Percentiles rank a stretch among this genome's conserved stretches.
These are phyloP conservation scores for Phytophthora tentaculata DNA, from an alignment of 352 stramenopile genomes.

Conservation along the genomic window DNA sequence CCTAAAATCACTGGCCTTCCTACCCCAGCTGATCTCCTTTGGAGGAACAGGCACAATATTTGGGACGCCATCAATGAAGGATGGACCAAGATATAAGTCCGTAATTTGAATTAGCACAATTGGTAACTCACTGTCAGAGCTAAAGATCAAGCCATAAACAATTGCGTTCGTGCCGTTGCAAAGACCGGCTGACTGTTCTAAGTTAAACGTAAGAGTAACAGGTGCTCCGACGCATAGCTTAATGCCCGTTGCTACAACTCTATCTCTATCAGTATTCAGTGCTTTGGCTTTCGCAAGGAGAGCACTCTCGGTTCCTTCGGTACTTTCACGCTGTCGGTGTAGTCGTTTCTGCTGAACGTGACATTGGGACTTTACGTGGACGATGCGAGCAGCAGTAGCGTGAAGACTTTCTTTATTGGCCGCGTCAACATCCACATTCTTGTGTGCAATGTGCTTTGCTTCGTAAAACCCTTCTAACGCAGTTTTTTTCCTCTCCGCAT, in stretches of 20 bases:
- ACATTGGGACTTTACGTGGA: neutral
- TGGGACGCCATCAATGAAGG: too few relatives aligned
- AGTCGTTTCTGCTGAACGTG: neutral
- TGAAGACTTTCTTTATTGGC: neutral
- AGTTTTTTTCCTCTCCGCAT: neutral
- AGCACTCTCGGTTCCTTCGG: neutral
- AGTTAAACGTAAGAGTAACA: slow-evolving; percentile 2
- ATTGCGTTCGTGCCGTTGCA: neutral
- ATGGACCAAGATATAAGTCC: neutral
- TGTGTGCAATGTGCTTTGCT: too few relatives aligned
- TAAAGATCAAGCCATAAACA: neutral
- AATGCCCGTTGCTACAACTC: neutral
- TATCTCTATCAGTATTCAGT: neutral
- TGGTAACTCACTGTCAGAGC: neutral
- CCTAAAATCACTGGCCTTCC: neutral
- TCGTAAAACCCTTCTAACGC: too few relatives aligned
- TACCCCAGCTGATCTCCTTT: neutral
- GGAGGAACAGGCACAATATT: too few relatives aligned
- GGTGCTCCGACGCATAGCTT: neutral
- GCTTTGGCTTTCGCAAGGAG: neutral
- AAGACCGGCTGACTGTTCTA: too few relatives aligned
- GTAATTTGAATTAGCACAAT: neutral
- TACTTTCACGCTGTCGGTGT: neutral
- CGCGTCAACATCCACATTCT: neutral
- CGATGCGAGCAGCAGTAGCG: neutral